These are phyloP conservation scores for Geotrichum carabidarum DNA, from an alignment of 1,139 yeast genomes.

Conservation along the genomic window DNA sequence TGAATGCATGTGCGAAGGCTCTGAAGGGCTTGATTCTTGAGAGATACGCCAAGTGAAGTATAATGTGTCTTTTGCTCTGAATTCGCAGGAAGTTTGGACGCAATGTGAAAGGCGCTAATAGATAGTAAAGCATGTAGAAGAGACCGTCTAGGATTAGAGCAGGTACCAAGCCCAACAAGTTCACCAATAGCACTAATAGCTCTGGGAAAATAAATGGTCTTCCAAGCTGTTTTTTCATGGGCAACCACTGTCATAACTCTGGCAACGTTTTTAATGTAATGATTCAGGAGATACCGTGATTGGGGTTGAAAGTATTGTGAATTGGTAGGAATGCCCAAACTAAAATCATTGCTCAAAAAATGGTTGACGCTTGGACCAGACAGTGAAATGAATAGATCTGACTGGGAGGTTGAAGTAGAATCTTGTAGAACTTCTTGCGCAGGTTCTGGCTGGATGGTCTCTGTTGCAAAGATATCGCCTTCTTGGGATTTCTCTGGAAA, in stretches of 20 bases:
- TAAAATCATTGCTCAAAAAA: slow-evolving; percentile 15
- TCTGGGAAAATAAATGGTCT: slow-evolving; percentile 73
- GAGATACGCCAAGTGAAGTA: slow-evolving; percentile 63
- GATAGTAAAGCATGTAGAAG: slow-evolving; percentile 74
- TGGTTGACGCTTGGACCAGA: slow-evolving; percentile 12
- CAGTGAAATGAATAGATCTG: slow-evolving; percentile 12
- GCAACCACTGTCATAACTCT: slow-evolving; percentile 86
- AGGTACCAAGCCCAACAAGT: slow-evolving; percentile 64
- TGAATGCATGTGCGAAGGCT: slow-evolving; percentile 67
- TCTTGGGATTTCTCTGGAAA: not conserved
- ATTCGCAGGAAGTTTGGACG: slow-evolving; percentile 59
- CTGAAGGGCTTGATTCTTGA: slow-evolving; percentile 68
- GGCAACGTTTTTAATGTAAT: slow-evolving; percentile 75
- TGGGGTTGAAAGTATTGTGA: slow-evolving; percentile 48
- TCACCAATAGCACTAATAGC: slow-evolving; percentile 82
- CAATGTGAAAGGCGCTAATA: slow-evolving; percentile 75
- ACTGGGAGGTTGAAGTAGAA: not conserved
- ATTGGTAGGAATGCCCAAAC: slow-evolving; percentile 45
- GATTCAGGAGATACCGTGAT: slow-evolving; percentile 57
- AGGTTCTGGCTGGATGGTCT: not conserved
- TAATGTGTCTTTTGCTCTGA: slow-evolving; percentile 66
- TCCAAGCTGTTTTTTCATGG: slow-evolving; percentile 81
- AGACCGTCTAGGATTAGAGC: slow-evolving; percentile 74
- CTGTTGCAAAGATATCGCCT: not conserved
- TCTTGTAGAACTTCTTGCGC: not conserved